Percentiles rank a stretch among this genome's conserved stretches.
Evolutionary conservation across 805 yeast species (phyloP).

Genomic region (Saccharomycopsis guyanensis): DNA sequence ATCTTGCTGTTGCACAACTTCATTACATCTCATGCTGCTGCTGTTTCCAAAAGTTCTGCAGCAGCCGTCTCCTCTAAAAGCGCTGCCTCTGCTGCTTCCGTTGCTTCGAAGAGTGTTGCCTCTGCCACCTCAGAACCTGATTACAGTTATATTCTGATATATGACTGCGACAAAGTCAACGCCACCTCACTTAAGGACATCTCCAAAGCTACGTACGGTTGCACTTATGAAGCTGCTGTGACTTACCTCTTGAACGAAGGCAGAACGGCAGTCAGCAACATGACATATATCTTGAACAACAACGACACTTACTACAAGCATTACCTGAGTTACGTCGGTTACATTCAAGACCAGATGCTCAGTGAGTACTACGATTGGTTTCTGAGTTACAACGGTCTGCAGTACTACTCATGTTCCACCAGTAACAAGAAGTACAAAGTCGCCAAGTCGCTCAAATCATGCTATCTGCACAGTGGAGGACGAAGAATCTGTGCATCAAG

Average conservation of each 20-base stretch:
- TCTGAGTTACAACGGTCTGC: background rate
- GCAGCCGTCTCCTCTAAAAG: no score
- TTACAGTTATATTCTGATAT: no score
- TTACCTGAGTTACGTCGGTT: constrained; percentile 10
- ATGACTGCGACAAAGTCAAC: background rate
- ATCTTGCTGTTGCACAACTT: no score
- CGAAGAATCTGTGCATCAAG: no score
- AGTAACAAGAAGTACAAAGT: no score
- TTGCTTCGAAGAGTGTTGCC: no score
- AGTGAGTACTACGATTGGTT: constrained; percentile 13
- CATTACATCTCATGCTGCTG: no score
- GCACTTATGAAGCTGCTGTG: constrained; percentile 10
- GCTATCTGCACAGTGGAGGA: no score
- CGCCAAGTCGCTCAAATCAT: no score
- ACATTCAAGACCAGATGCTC: constrained; percentile 9
- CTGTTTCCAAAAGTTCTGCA: no score
- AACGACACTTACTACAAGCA: constrained; percentile 10
- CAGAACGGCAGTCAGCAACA: constrained; percentile 6
- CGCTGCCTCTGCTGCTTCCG: no score
- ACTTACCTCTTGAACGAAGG: constrained; percentile 14
- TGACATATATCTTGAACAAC: constrained; percentile 13
- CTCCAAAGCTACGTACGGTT: constrained; percentile 9
- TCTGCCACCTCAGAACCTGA: no score
- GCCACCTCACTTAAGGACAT: constrained; percentile 7
- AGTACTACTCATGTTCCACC: constrained; percentile 5